Evolutionary conservation across 345 rosid genomes (phyloP).

Genomic region (Clausena lansium): DNA sequence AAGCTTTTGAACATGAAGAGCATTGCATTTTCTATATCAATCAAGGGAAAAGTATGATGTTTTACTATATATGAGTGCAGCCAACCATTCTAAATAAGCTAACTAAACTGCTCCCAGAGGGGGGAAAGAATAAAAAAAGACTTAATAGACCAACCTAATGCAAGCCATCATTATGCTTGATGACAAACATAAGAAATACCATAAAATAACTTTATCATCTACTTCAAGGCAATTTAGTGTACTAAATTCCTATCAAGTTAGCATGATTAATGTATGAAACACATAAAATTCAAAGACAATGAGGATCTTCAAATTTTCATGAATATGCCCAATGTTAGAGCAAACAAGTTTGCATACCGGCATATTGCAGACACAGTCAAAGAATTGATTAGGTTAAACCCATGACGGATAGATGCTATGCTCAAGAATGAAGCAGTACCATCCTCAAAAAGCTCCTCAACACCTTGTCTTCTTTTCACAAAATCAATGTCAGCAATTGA

Average conservation of each 20-base stretch:
- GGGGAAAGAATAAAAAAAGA: no score
- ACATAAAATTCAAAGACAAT: neutral
- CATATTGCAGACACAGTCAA: slow-evolving; percentile 62
- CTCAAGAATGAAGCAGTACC: slow-evolving; percentile 85
- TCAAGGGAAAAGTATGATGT: neutral
- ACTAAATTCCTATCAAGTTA: neutral
- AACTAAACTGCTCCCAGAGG: neutral
- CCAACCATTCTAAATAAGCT: neutral
- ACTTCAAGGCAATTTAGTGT: neutral
- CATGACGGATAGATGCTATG: slow-evolving; percentile 78
- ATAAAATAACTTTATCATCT: neutral
- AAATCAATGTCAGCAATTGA: slow-evolving; percentile 93
- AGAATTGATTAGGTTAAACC: slow-evolving; percentile 73
- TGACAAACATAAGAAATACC: no score
- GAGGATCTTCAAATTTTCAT: neutral
- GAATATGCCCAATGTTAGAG: neutral
- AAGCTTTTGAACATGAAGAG: neutral
- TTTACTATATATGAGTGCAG: neutral
- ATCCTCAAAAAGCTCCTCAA: slow-evolving; percentile 90
- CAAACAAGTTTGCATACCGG: slow-evolving; percentile 43
- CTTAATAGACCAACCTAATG: neutral
- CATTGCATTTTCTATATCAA: neutral
- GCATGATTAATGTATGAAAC: neutral
- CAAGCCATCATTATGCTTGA: no score
- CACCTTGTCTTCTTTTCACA: slow-evolving; percentile 79